Percentiles rank a stretch among this genome's conserved stretches.
Conservation (phyloP, 1,284 basidiomycete genomes). For the Takashimella tepidaria region DNA sequence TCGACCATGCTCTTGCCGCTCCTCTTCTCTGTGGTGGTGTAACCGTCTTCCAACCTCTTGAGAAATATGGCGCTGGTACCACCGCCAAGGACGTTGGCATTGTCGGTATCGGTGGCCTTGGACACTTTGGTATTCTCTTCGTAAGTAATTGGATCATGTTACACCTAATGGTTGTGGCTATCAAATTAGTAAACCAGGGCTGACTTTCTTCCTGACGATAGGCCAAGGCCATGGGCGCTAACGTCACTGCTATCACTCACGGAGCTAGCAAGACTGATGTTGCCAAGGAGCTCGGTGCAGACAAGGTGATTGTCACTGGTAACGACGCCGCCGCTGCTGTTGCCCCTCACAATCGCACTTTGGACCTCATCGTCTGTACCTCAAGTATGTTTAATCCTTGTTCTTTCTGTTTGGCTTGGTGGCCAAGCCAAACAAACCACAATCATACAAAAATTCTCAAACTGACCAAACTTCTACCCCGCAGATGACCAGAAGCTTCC, state of each 20-base stretch:
- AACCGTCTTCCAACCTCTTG: slow-evolving; percentile 51
- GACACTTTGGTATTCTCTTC: slow-evolving; percentile 37
- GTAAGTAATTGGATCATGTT: too few relatives aligned
- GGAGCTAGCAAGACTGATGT: slow-evolving; percentile 49
- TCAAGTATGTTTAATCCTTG: slow-evolving; percentile 30
- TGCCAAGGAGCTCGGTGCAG: slow-evolving; percentile 51
- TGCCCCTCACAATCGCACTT: slow-evolving; percentile 30
- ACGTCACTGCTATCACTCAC: slow-evolving; percentile 57
- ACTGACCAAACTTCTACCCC: too few relatives aligned
- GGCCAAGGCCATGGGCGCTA: slow-evolving; percentile 56
- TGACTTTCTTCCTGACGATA: slow-evolving; percentile 50
- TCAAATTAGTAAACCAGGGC: slow-evolving; percentile 18
- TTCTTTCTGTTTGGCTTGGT: too few relatives aligned
- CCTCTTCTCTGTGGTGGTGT: slow-evolving; percentile 49
- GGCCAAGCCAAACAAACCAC: too few relatives aligned
- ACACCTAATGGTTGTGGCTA: too few relatives aligned
- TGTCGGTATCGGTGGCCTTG: slow-evolving; percentile 50
- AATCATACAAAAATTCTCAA: too few relatives aligned
- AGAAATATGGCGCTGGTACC: slow-evolving; percentile 50
- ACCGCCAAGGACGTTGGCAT: slow-evolving; percentile 52
- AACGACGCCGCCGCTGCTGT: slow-evolving; percentile 24
- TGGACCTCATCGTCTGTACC: slow-evolving; percentile 50
- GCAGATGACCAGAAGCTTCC: slow-evolving; percentile 43
- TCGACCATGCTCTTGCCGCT: slow-evolving; percentile 54
- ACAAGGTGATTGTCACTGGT: slow-evolving; percentile 43